Evolutionary conservation across 2,329 filamentous ascomycete species (phyloP).

Genomic region (Berkeleyomyces rouxiae): DNA sequence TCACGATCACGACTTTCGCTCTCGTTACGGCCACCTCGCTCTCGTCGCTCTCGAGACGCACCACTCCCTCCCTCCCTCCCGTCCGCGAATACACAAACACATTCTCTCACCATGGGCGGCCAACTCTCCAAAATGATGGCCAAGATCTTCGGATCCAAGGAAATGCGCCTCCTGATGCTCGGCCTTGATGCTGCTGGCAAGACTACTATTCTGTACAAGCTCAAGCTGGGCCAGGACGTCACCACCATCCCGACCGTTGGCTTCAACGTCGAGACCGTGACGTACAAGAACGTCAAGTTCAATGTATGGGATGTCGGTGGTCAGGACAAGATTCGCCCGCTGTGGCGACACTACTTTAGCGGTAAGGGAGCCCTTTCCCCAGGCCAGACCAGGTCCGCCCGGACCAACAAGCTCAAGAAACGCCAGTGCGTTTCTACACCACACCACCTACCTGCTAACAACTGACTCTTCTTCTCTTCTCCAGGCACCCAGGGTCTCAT

Average conservation of each 20-base stretch:
- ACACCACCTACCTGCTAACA: not conserved
- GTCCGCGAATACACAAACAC: not conserved
- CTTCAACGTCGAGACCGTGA: conserved; percentile 98
- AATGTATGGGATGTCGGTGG: conserved; percentile 98
- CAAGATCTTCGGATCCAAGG: conserved; percentile 97
- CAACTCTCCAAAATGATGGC: conserved; percentile 92
- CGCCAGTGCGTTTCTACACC: not conserved
- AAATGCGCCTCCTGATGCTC: conserved; percentile 97
- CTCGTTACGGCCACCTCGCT: not conserved
- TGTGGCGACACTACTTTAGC: conserved; percentile 96
- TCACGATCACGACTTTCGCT: not conserved
- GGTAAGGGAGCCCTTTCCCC: conserved; percentile 29
- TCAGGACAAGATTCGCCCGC: conserved; percentile 93
- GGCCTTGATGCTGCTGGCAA: conserved; percentile 96
- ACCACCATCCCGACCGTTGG: conserved; percentile 97
- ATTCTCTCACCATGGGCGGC: conserved; percentile 56
- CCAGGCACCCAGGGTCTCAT: conserved; percentile 90
- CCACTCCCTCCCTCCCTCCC: not conserved
- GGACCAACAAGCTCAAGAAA: not conserved
- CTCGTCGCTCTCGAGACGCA: not conserved
- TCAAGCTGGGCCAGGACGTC: conserved; percentile 95
- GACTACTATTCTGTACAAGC: conserved; percentile 97
- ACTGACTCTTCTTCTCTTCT: not conserved
- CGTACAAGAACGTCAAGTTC: conserved; percentile 99
- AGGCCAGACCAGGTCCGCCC: not conserved